Evolutionary conservation across 176 grass and related monocot genomes (phyloP).

Genomic region (Tillandsia leiboldiana): DNA sequence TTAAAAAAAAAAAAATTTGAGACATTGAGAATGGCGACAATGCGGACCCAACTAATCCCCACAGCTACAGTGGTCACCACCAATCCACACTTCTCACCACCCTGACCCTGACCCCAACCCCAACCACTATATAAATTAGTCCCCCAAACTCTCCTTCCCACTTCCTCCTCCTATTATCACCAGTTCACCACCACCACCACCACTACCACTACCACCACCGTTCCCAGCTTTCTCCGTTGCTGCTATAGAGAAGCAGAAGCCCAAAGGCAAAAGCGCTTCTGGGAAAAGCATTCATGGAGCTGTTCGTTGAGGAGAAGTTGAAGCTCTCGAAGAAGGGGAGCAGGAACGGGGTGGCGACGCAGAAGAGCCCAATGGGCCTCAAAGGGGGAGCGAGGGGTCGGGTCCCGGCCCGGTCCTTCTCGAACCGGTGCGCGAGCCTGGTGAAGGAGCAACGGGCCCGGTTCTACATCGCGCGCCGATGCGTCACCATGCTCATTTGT

Average conservation of each 20-base stretch:
- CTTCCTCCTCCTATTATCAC: neutral
- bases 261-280: neutral
- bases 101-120: neutral
- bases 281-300: constrained; percentile 31
- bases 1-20: too few species aligned
- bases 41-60: too few species aligned
- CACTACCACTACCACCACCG: neutral
- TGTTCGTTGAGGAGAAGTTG: constrained; percentile 52
- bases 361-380: constrained; percentile 16
- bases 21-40: too few species aligned
- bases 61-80: too few species aligned
- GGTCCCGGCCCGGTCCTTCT: constrained; percentile 42
- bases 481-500: constrained; percentile 82
- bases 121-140: neutral
- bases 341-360: constrained; percentile 20
- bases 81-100: too few species aligned
- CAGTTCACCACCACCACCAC: neutral
- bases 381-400: constrained; percentile 7
- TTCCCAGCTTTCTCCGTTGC: neutral
- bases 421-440: constrained; percentile 61
- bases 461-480: constrained; percentile 95
- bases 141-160: neutral
- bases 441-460: constrained; percentile 79
- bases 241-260: neutral
- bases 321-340: constrained; percentile 54